Conservation (phyloP, 495 filamentous ascomycete species). For the Aspergillus homomorphus region DNA sequence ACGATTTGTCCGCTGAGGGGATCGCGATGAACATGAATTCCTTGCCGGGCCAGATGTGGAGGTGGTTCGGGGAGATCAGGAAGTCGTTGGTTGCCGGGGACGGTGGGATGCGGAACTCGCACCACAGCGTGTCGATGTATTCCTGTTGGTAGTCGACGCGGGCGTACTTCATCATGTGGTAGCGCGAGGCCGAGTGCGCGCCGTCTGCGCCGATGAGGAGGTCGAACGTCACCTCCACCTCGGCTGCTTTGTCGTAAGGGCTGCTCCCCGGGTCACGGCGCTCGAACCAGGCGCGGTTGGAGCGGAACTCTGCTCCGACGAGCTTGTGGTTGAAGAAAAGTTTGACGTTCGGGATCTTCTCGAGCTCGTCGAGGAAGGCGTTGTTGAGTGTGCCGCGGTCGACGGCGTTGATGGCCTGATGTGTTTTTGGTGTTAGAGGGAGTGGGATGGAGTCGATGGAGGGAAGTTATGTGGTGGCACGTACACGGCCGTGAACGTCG, state of each 20-base stretch:
- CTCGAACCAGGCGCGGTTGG: slow-evolving; percentile 85
- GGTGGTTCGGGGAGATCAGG: slow-evolving; percentile 78
- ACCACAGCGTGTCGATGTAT: slow-evolving; percentile 97
- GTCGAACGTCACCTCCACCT: slow-evolving; percentile 81
- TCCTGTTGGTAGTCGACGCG: slow-evolving; percentile 89
- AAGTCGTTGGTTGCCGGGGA: slow-evolving; percentile 54
- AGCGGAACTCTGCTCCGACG: slow-evolving; percentile 76
- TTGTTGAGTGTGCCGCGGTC: slow-evolving; percentile 86
- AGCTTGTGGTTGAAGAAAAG: slow-evolving; percentile 91
- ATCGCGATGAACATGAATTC: slow-evolving; percentile 98
- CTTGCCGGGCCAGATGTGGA: slow-evolving; percentile 95
- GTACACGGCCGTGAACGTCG: slow-evolving; percentile 82
- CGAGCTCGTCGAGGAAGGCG: slow-evolving; percentile 78
- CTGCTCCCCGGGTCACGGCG: slow-evolving; percentile 33
- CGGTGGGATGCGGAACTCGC: slow-evolving; percentile 83
- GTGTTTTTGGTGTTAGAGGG: slow-evolving; percentile 11
- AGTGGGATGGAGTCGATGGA: slow-evolving; percentile 2
- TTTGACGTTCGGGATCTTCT: slow-evolving; percentile 78
- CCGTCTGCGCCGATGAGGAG: slow-evolving; percentile 94
- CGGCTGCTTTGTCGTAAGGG: slow-evolving; percentile 38
- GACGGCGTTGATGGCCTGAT: slow-evolving; percentile 55
- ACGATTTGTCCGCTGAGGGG: slow-evolving; percentile 80
- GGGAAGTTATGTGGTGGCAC: slow-evolving; percentile 21
- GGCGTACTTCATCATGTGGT: slow-evolving; percentile 90
- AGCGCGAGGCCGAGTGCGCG: slow-evolving; percentile 84